Conservation (phyloP, 2,329 filamentous ascomycete species). For the Boeremia lycopersici region DNA sequence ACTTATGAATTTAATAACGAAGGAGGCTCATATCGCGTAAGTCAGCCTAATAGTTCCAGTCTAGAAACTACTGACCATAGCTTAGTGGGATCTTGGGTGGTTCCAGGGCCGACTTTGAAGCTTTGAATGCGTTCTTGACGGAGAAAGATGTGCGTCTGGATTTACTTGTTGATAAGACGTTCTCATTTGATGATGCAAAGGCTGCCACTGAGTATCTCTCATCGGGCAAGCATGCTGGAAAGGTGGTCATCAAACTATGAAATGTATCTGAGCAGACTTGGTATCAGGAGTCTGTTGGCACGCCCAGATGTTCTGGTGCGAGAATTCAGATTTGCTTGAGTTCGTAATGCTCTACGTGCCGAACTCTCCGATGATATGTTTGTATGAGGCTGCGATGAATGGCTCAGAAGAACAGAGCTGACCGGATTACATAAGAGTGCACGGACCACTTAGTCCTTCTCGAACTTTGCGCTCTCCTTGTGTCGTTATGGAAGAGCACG, state of each 20-base stretch:
- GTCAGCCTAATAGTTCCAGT: neutral
- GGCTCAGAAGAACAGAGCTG: too few relatives aligned
- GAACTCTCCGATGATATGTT: too few relatives aligned
- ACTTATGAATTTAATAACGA: constrained; percentile 23
- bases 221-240: constrained; percentile 45
- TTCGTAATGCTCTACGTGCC: too few relatives aligned
- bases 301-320: too few relatives aligned
- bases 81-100: constrained; percentile 64
- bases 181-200: constrained; percentile 42
- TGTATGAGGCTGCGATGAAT: too few relatives aligned
- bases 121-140: constrained; percentile 43
- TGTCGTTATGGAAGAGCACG: too few relatives aligned
- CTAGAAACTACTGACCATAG: neutral
- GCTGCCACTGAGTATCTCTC: constrained; percentile 43
- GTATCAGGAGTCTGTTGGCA: too few relatives aligned
- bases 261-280: neutral
- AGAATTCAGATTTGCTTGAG: too few relatives aligned
- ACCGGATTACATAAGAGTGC: too few relatives aligned
- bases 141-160: constrained; percentile 37
- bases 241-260: constrained; percentile 12
- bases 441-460: too few relatives aligned
- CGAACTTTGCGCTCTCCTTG: too few relatives aligned
- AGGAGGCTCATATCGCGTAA: constrained; percentile 27
- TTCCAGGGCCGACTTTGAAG: constrained; percentile 57
- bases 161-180: constrained; percentile 41